Percentiles rank a stretch among this genome's conserved stretches.
These are phyloP conservation scores for Cokeromyces recurvatus DNA, from an alignment of 371 early-diverging fungal species.

Conservation along the genomic window DNA sequence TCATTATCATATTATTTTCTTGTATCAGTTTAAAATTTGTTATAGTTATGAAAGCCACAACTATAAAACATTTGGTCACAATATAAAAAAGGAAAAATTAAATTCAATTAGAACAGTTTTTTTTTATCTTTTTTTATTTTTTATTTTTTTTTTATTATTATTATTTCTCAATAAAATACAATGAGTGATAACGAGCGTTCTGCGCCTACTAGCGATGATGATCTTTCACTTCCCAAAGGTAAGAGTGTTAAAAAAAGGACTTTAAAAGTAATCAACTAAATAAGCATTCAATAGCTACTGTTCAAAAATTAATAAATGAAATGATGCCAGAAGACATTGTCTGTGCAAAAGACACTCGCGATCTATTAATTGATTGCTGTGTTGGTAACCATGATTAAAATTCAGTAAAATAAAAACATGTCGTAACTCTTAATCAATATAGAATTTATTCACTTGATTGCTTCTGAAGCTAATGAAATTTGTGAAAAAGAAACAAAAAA, in stretches of 20 bases:
- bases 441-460: conserved; percentile 94
- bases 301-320: conserved; percentile 95
- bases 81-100: too few species aligned
- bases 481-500: conserved; percentile 98
- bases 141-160: too few species aligned
- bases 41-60: too few species aligned
- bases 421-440: conserved; percentile 6
- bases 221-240: conserved; percentile 87
- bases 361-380: conserved; percentile 91
- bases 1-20: too few species aligned
- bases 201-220: conserved; percentile 65
- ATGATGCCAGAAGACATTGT: conserved; percentile 85
- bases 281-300: conserved; percentile 79
- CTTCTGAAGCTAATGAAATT: conserved; percentile 94
- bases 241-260: neutral
- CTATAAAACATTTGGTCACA: too few species aligned
- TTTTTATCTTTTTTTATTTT: too few species aligned
- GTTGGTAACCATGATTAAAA: conserved; percentile 58
- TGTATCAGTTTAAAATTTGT: too few species aligned
- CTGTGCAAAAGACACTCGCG: conserved; percentile 94
- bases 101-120: too few species aligned
- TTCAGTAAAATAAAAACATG: neutral
- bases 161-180: neutral
- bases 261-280: too few species aligned
- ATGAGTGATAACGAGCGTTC: conserved; percentile 80